Conservation (phyloP, 176 grass and related monocot species). For the Ensete ventricosum region DNA sequence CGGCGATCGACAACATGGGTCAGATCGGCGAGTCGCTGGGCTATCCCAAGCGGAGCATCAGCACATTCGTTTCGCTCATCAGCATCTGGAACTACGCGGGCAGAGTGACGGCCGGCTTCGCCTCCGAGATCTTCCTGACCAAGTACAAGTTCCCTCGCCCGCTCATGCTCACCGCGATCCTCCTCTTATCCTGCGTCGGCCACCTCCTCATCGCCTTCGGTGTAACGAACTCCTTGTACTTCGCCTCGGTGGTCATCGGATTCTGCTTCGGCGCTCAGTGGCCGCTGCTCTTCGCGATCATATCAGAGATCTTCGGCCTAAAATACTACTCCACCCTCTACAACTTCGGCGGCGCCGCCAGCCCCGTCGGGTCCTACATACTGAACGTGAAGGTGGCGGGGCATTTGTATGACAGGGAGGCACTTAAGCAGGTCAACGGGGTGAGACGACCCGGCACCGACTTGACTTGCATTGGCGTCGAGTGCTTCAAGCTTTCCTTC, state of each 20-base stretch:
- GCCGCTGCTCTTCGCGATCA: slow-evolving; percentile 73
- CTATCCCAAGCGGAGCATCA: slow-evolving; percentile 45
- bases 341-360: slow-evolving; percentile 59
- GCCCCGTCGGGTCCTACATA: slow-evolving; percentile 57
- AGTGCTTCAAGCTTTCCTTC: slow-evolving; percentile 48
- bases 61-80: slow-evolving; percentile 70
- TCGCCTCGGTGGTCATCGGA: slow-evolving; percentile 38
- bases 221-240: slow-evolving; percentile 40
- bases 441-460: background rate
- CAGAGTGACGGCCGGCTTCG: slow-evolving; percentile 47
- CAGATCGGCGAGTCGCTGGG: slow-evolving; percentile 61
- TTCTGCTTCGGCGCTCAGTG: slow-evolving; percentile 80
- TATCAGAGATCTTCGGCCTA: slow-evolving; percentile 73
- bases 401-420: slow-evolving; percentile 48
- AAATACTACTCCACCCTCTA: slow-evolving; percentile 87
- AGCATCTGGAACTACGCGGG: slow-evolving; percentile 89
- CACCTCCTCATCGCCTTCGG: slow-evolving; percentile 80
- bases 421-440: slow-evolving; percentile 36
- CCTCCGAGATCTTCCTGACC: slow-evolving; percentile 36
- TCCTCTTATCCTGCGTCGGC: slow-evolving; percentile 51
- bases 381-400: slow-evolving; percentile 59
- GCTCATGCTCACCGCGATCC: slow-evolving; percentile 43
- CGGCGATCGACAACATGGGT: slow-evolving; percentile 75
- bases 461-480: slow-evolving; percentile 48
- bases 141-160: slow-evolving; percentile 56